A percentile compares a stretch with the other conserved stretches of the same genome.
Conservation (phyloP, 768 basidiomycete species). For the Pleurotus salmoneostramineus region DNA sequence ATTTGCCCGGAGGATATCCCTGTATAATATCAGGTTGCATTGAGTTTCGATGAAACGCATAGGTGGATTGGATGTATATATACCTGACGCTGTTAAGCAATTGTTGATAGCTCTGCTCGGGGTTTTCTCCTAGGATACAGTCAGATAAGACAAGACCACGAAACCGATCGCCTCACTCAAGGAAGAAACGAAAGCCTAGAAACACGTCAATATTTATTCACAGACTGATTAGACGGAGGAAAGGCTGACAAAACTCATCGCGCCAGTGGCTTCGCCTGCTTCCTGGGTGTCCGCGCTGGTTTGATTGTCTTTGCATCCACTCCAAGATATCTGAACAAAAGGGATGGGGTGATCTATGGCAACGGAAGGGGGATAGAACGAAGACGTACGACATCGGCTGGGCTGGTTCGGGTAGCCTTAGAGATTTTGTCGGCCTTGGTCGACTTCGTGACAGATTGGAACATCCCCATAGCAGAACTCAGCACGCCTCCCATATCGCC, state of each 20-base stretch:
- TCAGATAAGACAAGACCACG: not conserved
- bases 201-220: not conserved
- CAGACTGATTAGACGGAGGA: not conserved
- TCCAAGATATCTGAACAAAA: constrained; percentile 65
- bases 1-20: constrained; percentile 37
- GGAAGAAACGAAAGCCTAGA: constrained; percentile 53
- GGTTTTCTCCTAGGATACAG: constrained; percentile 31
- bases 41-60: too few relatives aligned
- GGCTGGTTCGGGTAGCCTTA: constrained; percentile 64
- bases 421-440: constrained; percentile 61
- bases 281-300: constrained; percentile 76
- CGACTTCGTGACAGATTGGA: constrained; percentile 70
- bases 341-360: not conserved
- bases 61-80: not conserved
- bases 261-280: constrained; percentile 64
- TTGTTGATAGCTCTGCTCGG: constrained; percentile 49
- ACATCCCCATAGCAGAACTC: constrained; percentile 64
- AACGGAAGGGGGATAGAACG: not conserved
- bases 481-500: constrained; percentile 82
- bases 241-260: constrained; percentile 70
- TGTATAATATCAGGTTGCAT: constrained; percentile 20
- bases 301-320: constrained; percentile 79
- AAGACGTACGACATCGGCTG: constrained; percentile 80
- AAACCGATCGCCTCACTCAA: constrained; percentile 35
- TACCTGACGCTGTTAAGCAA: constrained; percentile 28